Conservation (phyloP, 768 basidiomycete species). For the Lactarius psammicola region DNA sequence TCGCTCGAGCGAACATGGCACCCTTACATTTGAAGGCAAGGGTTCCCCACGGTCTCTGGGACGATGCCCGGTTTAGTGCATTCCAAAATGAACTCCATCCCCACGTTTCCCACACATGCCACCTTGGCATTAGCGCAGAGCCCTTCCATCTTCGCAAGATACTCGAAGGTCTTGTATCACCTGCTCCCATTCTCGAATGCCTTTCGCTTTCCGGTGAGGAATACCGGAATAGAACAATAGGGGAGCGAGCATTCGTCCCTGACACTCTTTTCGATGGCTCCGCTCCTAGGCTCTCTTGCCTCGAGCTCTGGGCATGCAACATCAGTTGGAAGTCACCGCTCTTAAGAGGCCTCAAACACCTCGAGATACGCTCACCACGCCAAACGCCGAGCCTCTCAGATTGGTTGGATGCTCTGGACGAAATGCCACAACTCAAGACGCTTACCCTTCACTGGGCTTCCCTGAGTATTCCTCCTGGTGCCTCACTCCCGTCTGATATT, state of each 20-base stretch:
- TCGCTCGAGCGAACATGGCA: conserved; percentile 12
- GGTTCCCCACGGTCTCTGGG: not conserved
- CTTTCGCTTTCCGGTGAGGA: not conserved
- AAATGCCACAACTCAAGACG: not conserved
- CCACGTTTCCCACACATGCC: conserved; percentile 14
- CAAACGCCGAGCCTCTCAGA: not conserved
- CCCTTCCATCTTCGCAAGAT: too few relatives aligned
- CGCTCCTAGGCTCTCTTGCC: not conserved
- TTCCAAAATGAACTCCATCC: not conserved
- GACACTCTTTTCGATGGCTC: too few relatives aligned
- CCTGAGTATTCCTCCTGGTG: not conserved
- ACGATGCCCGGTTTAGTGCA: not conserved
- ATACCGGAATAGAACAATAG: too few relatives aligned
- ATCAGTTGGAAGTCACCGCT: conserved; percentile 15
- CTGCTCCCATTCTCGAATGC: too few relatives aligned
- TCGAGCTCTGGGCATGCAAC: not conserved
- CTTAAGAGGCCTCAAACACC: conserved; percentile 1
- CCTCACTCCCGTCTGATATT: not conserved
- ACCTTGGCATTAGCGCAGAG: too few relatives aligned
- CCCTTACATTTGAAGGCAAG: conserved; percentile 8
- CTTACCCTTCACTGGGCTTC: not conserved
- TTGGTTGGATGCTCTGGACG: conserved; percentile 9
- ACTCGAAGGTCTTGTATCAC: too few relatives aligned
- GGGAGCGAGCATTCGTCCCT: not conserved
- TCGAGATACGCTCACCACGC: not conserved